Evolutionary conservation across 2,329 filamentous ascomycete genomes (phyloP).

Genomic region (Coniella lustricola): DNA sequence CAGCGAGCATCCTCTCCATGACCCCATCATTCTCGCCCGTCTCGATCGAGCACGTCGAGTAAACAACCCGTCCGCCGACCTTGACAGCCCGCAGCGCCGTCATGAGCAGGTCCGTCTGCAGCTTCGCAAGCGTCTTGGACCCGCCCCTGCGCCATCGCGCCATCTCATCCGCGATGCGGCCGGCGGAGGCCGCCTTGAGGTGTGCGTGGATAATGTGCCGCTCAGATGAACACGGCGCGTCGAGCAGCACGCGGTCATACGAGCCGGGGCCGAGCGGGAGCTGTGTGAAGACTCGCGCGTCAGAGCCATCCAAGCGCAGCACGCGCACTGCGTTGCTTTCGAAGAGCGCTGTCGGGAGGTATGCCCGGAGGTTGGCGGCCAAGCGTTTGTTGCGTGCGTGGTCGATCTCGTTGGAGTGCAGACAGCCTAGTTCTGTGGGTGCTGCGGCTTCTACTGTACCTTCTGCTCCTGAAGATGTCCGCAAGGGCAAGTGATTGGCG

Average conservation of each 20-base stretch:
- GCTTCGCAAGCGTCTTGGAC: constrained; percentile 28
- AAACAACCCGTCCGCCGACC: constrained; percentile 30
- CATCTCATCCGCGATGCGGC: constrained; percentile 29
- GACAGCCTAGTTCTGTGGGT: constrained; percentile 19
- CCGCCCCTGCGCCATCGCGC: constrained; percentile 28
- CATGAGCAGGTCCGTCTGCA: constrained; percentile 28
- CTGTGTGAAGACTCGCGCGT: constrained; percentile 20
- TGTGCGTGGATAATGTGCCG: constrained; percentile 32
- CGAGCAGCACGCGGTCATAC: constrained; percentile 34
- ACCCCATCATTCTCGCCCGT: constrained; percentile 34
- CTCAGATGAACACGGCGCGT: constrained; percentile 34
- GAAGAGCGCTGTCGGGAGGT: constrained; percentile 21
- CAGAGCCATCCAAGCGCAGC: constrained; percentile 22
- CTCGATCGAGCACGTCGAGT: constrained; percentile 34
- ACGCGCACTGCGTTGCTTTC: constrained; percentile 19
- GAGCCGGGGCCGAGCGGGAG: constrained; percentile 24
- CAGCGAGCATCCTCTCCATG: constrained; percentile 26
- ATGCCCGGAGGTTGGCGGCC: constrained; percentile 20
- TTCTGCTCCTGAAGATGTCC: too few species aligned
- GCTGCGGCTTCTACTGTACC: constrained; percentile 23
- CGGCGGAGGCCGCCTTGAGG: constrained; percentile 23
- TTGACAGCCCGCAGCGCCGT: constrained; percentile 28
- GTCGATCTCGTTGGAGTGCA: constrained; percentile 32
- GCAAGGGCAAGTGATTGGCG: constrained; percentile 4
- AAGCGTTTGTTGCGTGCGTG: constrained; percentile 26